phyloP scores from a whole-genome alignment of 176 grass and related monocot genomes.

The Dendrocalamus sinicus region DNA sequence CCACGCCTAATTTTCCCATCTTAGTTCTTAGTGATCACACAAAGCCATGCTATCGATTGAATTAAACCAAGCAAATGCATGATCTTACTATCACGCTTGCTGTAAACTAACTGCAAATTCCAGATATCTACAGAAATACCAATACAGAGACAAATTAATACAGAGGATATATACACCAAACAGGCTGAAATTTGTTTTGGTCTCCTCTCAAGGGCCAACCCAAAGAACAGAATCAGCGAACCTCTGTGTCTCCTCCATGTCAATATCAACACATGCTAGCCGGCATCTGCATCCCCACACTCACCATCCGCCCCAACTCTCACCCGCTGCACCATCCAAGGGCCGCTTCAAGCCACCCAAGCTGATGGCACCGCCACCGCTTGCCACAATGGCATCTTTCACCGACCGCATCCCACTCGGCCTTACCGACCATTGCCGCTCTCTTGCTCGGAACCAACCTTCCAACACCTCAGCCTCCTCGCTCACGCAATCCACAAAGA shows the following conservation, averaged over 20 bases:
- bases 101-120: background rate
- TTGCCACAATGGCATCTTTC: conserved; percentile 56
- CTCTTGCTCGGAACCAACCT: too few species aligned
- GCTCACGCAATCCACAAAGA: too few species aligned
- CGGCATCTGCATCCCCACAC: conserved; percentile 53
- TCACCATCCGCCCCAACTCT: conserved; percentile 40
- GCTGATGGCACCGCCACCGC: conserved; percentile 76
- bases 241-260: too few species aligned
- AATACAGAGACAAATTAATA: background rate
- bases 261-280: conserved; percentile 68
- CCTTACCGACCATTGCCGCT: too few species aligned
- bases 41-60: background rate
- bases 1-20: background rate
- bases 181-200: too few species aligned
- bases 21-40: background rate
- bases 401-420: conserved; percentile 42
- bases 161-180: too few species aligned
- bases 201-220: too few species aligned
- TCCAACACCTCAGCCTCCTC: too few species aligned
- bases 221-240: too few species aligned
- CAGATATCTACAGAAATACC: background rate
- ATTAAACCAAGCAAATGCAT: conserved; percentile 7
- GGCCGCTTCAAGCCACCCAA: conserved; percentile 64
- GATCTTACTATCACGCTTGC: background rate
- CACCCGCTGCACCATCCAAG: conserved; percentile 61